A percentile compares a stretch with the other conserved stretches of the same genome.
Conservation (phyloP, 2,329 filamentous ascomycete genomes). For the Diaporthe citrichinensis region DNA sequence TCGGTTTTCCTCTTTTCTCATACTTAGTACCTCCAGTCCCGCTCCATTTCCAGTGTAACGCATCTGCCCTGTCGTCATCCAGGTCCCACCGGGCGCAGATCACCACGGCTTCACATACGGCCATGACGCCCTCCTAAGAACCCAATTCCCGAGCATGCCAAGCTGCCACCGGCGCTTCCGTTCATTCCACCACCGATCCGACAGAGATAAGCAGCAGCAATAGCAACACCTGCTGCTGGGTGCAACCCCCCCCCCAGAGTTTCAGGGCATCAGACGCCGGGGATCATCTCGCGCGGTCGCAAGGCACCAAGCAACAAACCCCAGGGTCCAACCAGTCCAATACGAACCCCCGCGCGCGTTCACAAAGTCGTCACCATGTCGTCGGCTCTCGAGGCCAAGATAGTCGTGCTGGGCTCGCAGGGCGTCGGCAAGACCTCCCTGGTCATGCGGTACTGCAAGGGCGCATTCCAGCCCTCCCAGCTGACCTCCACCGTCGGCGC, state of each 20-base stretch:
- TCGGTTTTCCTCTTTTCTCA: neutral
- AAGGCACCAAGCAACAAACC: neutral
- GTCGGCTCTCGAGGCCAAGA: conserved; percentile 83
- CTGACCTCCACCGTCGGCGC: conserved; percentile 82
- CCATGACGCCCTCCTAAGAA: conserved; percentile 34
- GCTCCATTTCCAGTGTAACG: neutral
- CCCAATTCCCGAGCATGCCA: conserved; percentile 9
- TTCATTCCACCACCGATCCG: conserved; percentile 2
- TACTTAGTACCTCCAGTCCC: neutral
- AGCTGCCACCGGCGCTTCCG: conserved; percentile 30
- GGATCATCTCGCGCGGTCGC: neutral
- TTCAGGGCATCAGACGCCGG: neutral
- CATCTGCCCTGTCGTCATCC: conserved; percentile 31
- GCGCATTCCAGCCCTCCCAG: conserved; percentile 76
- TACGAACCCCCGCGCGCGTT: neutral
- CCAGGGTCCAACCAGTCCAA: neutral
- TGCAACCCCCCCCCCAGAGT: neutral
- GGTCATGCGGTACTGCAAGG: conserved; percentile 82
- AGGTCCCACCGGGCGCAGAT: conserved; percentile 35
- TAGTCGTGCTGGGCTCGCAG: conserved; percentile 84
- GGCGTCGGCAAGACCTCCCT: conserved; percentile 85
- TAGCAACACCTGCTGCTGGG: neutral
- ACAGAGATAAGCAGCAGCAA: conserved; percentile 10
- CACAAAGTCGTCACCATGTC: conserved; percentile 43
- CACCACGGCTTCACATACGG: conserved; percentile 13